Evolutionary conservation across 129 eudicot species (phyloP), one percentile per base, ranked within the genome.

Genomic region (Lactuca saligna): DNA sequence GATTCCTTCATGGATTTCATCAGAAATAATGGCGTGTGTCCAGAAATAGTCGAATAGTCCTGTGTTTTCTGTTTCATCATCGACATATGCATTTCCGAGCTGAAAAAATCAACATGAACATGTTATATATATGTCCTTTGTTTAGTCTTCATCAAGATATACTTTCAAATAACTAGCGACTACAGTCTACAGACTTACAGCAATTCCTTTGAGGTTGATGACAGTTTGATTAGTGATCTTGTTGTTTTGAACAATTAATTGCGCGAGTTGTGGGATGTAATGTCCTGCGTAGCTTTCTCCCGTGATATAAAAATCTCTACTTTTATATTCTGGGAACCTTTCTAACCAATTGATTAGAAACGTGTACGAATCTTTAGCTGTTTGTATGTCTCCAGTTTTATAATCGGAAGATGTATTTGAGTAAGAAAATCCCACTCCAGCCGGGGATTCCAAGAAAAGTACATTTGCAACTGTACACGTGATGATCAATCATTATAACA

Each of bases 241-340:
- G 78, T 82, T 82, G 66, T 88, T 84, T 4, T 78, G 61, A 11
- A 82, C 82, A 70, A 84, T 84, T 37, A 84, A 44, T 9, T 82
- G 79, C 14, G 95, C 95, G 6, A 88, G 80, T 60, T 86, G 88
- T 74, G 91, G 91, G 49, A 82, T 76, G 0, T 86, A 86, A 61
- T 82, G 90, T 17, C 87, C 87, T 57, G 87, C 91, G 42, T 86
- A 86, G 51, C 91, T 86, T 74, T 82, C 91, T 29, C 91, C 91
- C 4, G 83, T 49, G 56, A 86, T 77, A 60, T 69, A 82, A 62
- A 86, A 77, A 34, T 86, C 85, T 66, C 88, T 62, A 33, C 83
- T 77, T 80, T 82, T 80, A 80, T 86, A 86, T 50, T 86, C 85
- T 2, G 88, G 85, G 25, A 82, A 82, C 57, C 91, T 70, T 62